Evolutionary conservation across 441 rosid genomes (phyloP).

Genomic region (Dalechampia spathulata): DNA sequence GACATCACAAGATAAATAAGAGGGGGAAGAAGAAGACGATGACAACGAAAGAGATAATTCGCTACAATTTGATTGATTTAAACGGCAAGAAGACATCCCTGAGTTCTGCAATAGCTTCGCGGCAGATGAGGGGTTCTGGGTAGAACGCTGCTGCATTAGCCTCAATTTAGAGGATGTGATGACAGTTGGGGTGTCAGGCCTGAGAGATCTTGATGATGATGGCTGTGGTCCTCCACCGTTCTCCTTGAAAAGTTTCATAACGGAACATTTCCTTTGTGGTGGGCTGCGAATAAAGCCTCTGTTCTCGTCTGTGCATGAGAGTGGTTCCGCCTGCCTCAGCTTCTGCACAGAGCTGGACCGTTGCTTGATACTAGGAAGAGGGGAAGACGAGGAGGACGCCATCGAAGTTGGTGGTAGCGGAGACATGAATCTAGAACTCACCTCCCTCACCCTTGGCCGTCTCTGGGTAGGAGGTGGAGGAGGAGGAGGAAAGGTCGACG

Average conservation of each 20-base stretch:
- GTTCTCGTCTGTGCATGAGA: constrained; percentile 30
- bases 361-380: constrained; percentile 27
- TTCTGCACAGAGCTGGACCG: constrained; percentile 48
- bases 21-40: constrained; percentile 1
- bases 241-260: constrained; percentile 28
- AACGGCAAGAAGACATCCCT: constrained; percentile 23
- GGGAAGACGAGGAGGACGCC: constrained; percentile 38
- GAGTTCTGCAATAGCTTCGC: constrained; percentile 46
- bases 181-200: constrained; percentile 40
- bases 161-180: constrained; percentile 25
- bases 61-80: background rate
- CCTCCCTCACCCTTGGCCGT: constrained; percentile 77
- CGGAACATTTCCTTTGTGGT: constrained; percentile 21
- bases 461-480: constrained; percentile 48
- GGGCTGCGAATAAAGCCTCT: constrained; percentile 20
- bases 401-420: constrained; percentile 37
- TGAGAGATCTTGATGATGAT: constrained; percentile 12
- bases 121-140: constrained; percentile 38
- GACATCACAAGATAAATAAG: background rate
- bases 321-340: constrained; percentile 32
- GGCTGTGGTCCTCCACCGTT: constrained; percentile 12
- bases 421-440: constrained; percentile 80
- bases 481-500: constrained; percentile 8
- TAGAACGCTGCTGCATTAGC: constrained; percentile 25
- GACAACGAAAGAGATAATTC: background rate